Conservation (phyloP, 257 asterid genomes). For the Fraxinus americana region DNA sequence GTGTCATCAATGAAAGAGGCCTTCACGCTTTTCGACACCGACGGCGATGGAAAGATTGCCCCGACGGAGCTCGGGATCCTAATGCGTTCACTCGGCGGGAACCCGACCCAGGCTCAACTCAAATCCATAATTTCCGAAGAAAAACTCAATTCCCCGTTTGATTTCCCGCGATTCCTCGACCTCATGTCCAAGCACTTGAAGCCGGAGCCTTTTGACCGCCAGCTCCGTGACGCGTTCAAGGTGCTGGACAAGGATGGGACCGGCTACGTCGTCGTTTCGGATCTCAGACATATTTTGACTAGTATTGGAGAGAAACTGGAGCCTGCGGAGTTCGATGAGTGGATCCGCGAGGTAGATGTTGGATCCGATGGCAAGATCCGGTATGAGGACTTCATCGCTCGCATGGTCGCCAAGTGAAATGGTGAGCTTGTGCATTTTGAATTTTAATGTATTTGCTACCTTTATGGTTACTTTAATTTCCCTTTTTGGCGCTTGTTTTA, state of each 20-base stretch:
- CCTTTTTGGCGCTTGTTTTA: neutral
- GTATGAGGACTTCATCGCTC: slow-evolving; percentile 87
- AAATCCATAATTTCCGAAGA: slow-evolving; percentile 73
- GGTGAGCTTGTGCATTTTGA: slow-evolving; percentile 19
- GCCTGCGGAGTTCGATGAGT: slow-evolving; percentile 91
- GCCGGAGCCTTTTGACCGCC: slow-evolving; percentile 98
- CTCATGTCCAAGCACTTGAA: slow-evolving; percentile 91
- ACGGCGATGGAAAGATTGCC: slow-evolving; percentile 90
- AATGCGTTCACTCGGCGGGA: slow-evolving; percentile 93
- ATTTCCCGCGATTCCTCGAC: slow-evolving; percentile 70
- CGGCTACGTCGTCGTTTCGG: slow-evolving; percentile 78
- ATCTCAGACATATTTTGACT: slow-evolving; percentile 88
- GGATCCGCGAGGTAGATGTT: slow-evolving; percentile 99
- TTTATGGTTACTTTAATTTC: neutral
- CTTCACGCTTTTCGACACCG: slow-evolving; percentile 87
- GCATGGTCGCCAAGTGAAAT: slow-evolving; percentile 88
- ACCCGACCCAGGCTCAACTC: slow-evolving; percentile 93
- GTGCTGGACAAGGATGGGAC: slow-evolving; percentile 87
- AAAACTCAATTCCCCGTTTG: slow-evolving; percentile 72
- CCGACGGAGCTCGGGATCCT: slow-evolving; percentile 90
- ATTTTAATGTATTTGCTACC: slow-evolving; percentile 7
- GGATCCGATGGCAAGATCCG: slow-evolving; percentile 94
- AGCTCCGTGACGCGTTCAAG: slow-evolving; percentile 92
- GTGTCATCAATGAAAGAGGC: slow-evolving; percentile 88
- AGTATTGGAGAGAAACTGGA: slow-evolving; percentile 91